Evolutionary conservation across 2,329 filamentous ascomycete genomes (phyloP).

Genomic region (Phialophora tarda): DNA sequence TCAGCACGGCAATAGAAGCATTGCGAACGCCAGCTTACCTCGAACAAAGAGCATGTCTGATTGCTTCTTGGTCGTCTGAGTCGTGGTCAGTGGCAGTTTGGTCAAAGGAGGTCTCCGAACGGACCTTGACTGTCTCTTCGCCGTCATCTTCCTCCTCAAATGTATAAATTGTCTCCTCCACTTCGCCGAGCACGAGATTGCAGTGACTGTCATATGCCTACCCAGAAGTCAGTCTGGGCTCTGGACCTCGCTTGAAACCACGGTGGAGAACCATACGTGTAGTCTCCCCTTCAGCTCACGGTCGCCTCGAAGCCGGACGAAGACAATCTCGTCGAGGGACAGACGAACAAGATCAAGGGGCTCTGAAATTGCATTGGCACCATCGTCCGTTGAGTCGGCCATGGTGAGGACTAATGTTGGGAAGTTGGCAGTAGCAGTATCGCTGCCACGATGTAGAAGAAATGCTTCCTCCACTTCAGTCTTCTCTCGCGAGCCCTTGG

Average conservation of each 20-base stretch:
- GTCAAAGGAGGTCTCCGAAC: neutral
- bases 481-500: constrained; percentile 9
- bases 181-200: constrained; percentile 93
- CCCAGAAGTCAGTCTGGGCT: constrained; percentile 34
- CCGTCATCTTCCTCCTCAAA: constrained; percentile 87
- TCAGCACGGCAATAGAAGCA: neutral
- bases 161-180: constrained; percentile 95
- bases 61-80: constrained; percentile 89
- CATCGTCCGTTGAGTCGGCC: constrained; percentile 81
- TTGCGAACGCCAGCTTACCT: constrained; percentile 63
- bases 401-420: constrained; percentile 55
- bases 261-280: constrained; percentile 68
- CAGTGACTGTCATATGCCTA: constrained; percentile 99
- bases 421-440: neutral
- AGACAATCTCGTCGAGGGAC: constrained; percentile 89
- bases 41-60: constrained; percentile 98
- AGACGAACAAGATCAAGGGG: constrained; percentile 95
- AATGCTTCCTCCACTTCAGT: neutral
- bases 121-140: constrained; percentile 73
- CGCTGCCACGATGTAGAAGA: neutral
- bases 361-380: constrained; percentile 74
- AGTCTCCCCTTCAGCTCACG: constrained; percentile 92
- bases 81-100: constrained; percentile 10
- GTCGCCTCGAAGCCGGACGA: constrained; percentile 95
- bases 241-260: neutral